Base-by-base conservation (phyloP, 192 early-diverging fungal species). In the Linderina pennispora region DNA sequence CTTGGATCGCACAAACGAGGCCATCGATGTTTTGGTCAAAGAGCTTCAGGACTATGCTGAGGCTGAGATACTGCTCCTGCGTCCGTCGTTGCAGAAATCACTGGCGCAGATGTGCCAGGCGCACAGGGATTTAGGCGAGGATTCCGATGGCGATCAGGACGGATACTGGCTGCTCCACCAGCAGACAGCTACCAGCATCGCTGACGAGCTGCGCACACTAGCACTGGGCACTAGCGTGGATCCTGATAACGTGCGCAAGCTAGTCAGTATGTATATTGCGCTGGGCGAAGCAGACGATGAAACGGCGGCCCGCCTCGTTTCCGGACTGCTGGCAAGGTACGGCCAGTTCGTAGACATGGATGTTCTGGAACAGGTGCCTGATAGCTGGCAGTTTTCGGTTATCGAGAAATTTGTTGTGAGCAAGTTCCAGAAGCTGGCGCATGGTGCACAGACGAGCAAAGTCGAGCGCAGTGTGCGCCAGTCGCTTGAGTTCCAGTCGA, bases 11-110 rank as follows among this genome's bases (percentile, higher is more conserved):
- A 24, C 11, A 0, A 19, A 41, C 23, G 41, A 53, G 10, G 68
- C 68, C 0, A 45, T 48, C n/a, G 41, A 57, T 3, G 13, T 53
- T 4, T 36, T 72, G 40, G 62, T 72, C 13, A 31, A 51, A 21
- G 11, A 45, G 10, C 22, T 21, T 4, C 49, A 58, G 18, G 68
- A 72, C 24, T 72, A 61, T 16, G 68, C 68, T 1, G 68, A 65
- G 39, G 68, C 68, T 0, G 68, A 72, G 40, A 10, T 56, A 7
- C 35, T 72, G 40, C 50, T 72, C 16, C 42, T 62, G 23, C 15
- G 32, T 5, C 68, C 68, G 3, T 15, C 17, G 2, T 37, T 45
- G 15, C 55, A 19, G 2, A 2, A 6, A 11, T 70, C 66, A 2
- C 50, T 70, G 24, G 66, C 59, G 1, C 50, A 26, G 9, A 38